A percentile compares a stretch with the other conserved stretches of the same genome.
These are phyloP conservation scores for Aspergillus melleus DNA, from an alignment of 2,329 filamentous ascomycete species.

Conservation along the genomic window DNA sequence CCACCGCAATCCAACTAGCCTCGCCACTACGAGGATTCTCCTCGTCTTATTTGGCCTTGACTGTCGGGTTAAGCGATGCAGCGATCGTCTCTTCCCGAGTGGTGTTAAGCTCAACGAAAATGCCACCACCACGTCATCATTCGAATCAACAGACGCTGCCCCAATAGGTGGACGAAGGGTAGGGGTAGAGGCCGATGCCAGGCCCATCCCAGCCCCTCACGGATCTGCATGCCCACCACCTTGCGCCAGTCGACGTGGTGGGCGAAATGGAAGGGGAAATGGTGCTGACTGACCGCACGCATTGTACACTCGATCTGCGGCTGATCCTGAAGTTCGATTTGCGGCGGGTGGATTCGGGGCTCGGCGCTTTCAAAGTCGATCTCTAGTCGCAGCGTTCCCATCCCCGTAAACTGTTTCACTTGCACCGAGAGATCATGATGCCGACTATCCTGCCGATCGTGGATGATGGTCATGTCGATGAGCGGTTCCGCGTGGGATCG, in stretches of 20 bases:
- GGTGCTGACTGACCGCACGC: slow-evolving; percentile 18
- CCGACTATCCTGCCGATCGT: slow-evolving; percentile 7
- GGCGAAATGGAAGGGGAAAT: slow-evolving; percentile 21
- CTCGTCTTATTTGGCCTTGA: not conserved
- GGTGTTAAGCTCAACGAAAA: not conserved
- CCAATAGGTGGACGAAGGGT: slow-evolving; percentile 5
- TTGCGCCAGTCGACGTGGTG: slow-evolving; percentile 19
- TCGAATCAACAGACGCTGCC: slow-evolving; percentile 11
- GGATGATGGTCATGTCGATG: slow-evolving; percentile 13
- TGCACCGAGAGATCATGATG: slow-evolving; percentile 15
- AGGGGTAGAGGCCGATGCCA: slow-evolving; percentile 17
- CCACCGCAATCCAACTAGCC: not conserved
- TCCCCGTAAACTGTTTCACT: slow-evolving; percentile 11
- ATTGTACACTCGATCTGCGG: slow-evolving; percentile 19
- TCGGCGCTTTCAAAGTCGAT: slow-evolving; percentile 15
- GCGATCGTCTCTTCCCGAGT: slow-evolving; percentile 1
- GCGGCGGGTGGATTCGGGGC: slow-evolving; percentile 14
- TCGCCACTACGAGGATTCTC: not conserved
- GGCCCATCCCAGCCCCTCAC: slow-evolving; percentile 16
- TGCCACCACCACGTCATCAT: slow-evolving; percentile 19
- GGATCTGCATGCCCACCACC: slow-evolving; percentile 17
- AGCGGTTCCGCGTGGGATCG: slow-evolving; percentile 7
- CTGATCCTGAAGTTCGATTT: slow-evolving; percentile 17
- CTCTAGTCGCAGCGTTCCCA: slow-evolving; percentile 13
- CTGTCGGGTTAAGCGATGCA: not conserved